Base-by-base conservation (phyloP, 805 yeast genomes). In the Zygoascus biomembranicola region DNA sequence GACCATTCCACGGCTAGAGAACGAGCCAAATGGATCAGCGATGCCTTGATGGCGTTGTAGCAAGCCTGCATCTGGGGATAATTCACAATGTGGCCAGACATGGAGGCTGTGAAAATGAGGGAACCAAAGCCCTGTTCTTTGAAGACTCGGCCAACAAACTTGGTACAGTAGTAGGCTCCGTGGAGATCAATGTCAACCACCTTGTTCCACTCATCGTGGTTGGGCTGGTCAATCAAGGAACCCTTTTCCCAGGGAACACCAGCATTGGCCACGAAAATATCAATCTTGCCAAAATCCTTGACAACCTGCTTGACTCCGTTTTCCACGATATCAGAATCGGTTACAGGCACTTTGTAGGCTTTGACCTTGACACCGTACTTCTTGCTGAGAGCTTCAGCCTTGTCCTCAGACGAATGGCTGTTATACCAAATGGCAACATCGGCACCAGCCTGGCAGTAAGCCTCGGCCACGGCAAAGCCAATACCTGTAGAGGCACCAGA, bases 1-100 rank as follows among this genome's bases (percentile, higher is more conserved):
- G 90, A 81, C 90, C 94, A 89, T 72, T 89, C 96, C 43, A 88
- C 81, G 14, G 96, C 92, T 59, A 88, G 73, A 1, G 94, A 86
- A 67, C 76, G 83, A 37, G 85, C 80, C 61, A 88, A 75, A 65
- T 89, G 95, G 59, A 83, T 66, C 28, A 87, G 82, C 11, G 82
- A 96, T 43, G 96, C 95, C 74, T 88, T 89, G 61, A 90, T 86
- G 14, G 89, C 87, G 64, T 88, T 88, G 74, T 88, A 88, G 42
- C 85, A 81, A 13, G 95, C 85, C 72, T 89, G 96, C 66, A 81
- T 74, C 69, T 90, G 94, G 23, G 97, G 97, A 57, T 82, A 80
- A 69, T 89, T 89, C 62, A 82, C 94, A 62, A 90, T 83, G 71
- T 84, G 89, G 14, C 87, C 96, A 28, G 94, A 85, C 87, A 89